Evolutionary conservation across 495 filamentous ascomycete genomes (phyloP).

Genomic region (Diplogelasinospora grovesii): DNA sequence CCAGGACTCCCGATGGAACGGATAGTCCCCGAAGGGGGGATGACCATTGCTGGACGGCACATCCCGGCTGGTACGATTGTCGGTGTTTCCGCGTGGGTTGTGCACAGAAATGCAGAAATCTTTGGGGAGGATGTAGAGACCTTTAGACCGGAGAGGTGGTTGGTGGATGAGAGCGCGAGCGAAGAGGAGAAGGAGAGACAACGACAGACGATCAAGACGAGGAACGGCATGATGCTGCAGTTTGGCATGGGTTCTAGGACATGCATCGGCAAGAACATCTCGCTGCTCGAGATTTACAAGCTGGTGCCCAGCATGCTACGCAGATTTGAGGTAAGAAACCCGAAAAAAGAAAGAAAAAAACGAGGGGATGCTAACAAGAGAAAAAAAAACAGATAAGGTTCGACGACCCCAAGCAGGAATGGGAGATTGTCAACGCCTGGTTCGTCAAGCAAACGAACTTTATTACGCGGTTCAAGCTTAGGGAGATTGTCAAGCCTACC

Average conservation of each 20-base stretch:
- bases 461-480: slow-evolving; percentile 45
- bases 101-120: slow-evolving; percentile 50
- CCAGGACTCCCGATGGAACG: slow-evolving; percentile 58
- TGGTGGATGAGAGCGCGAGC: slow-evolving; percentile 26
- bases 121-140: slow-evolving; percentile 54
- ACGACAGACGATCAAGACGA: slow-evolving; percentile 43
- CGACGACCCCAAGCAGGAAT: slow-evolving; percentile 52
- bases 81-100: slow-evolving; percentile 56
- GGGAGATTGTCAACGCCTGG: slow-evolving; percentile 66
- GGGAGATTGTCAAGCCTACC: slow-evolving; percentile 40
- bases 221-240: slow-evolving; percentile 55
- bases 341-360: too few species aligned
- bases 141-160: slow-evolving; percentile 56
- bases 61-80: slow-evolving; percentile 59
- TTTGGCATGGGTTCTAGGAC: slow-evolving; percentile 55
- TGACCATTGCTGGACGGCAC: slow-evolving; percentile 46
- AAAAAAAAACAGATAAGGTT: slow-evolving; percentile 45
- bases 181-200: slow-evolving; percentile 28
- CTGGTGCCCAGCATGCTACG: slow-evolving; percentile 66
- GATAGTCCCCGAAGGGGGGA: slow-evolving; percentile 51
- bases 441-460: slow-evolving; percentile 66
- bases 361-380: slow-evolving; percentile 7
- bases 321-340: slow-evolving; percentile 59
- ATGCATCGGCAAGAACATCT: slow-evolving; percentile 69
- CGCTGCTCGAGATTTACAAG: slow-evolving; percentile 73